Evolutionary conservation across 495 filamentous ascomycete genomes (phyloP), one percentile per base, ranked within the genome.

Genomic region (Pyrenopolyporus hunteri): DNA sequence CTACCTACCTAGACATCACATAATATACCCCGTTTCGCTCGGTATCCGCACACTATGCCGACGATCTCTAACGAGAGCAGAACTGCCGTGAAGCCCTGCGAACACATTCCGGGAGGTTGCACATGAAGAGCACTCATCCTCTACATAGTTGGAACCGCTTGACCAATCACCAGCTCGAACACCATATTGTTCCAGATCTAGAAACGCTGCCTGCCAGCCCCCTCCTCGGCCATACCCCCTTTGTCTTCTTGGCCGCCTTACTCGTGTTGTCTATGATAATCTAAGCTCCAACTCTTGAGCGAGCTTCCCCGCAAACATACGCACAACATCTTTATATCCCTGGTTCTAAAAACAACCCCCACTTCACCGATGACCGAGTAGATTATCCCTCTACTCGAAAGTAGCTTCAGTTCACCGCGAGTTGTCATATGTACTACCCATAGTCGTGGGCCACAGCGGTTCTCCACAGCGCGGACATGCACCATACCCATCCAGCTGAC

Each of bases 311-410:
- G 59, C 58, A 63, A 54, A 62, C 19, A 37, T 59, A 44, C 25
- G 29, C 26, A 28, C 16, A 32, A 13, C 7, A 48, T 47, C 42
- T 40, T 23, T 28, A 32, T 50, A 8, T 49, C 19, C 33, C 28
- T 25, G 33, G 37, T 44, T 57, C 14, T 42, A 8, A 28, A 42
- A 42, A 17, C 28, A 25, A 25, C 36, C 50, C 35, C 68, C 68
- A 68, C 64, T 63, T 70, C 57, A 63, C 68, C 68, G 64, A 70
- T 43, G 39, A 46, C 64, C 68, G 64, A 68, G 29, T 57, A n/a
- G 0, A 42, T 13, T 23, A 42, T 45, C 19, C 42, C 14, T 45
- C 42, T 5, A 4, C 9, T 29, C 26, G 9, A 29, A 29, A 29
- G 26, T n/a, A n/a, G n/a, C n/a, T n/a, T n/a, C n/a, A n/a, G n/a